Evolutionary conservation across 306 rosid genomes (phyloP).

Genomic region (Inga oerstediana): DNA sequence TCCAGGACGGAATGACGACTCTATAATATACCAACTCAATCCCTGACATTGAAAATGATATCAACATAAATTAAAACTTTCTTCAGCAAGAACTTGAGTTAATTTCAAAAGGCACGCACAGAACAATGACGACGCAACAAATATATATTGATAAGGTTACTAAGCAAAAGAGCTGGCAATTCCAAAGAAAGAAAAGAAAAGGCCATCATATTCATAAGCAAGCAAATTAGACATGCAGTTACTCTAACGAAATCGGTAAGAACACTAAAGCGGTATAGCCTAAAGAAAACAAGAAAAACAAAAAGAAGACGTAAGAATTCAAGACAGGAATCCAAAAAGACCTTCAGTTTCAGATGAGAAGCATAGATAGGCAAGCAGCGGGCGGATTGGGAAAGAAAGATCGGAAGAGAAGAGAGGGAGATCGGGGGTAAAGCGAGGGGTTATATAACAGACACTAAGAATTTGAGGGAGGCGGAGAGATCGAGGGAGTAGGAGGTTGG

Average conservation of each 20-base stretch:
- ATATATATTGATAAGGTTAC: background rate
- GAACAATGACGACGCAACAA: background rate
- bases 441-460: background rate
- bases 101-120: background rate
- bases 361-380: background rate
- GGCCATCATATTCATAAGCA: background rate
- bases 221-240: background rate
- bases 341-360: constrained; percentile 30
- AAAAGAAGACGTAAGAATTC: background rate
- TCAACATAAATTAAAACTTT: background rate
- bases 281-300: background rate
- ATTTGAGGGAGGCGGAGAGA: constrained; percentile 38
- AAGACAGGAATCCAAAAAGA: background rate
- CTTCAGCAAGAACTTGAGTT: background rate
- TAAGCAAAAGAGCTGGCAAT: background rate
- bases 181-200: background rate
- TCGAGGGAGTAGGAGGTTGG: constrained; percentile 38
- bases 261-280: background rate
- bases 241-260: background rate
- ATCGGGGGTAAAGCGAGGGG: constrained; percentile 3
- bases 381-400: background rate
- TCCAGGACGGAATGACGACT: constrained; percentile 6
- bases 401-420: background rate
- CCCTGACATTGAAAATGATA: constrained; percentile 32
- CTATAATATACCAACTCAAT: constrained; percentile 20